These are phyloP conservation scores for Cydonia oblonga DNA, from an alignment of 331 rosid species.

Conservation along the genomic window DNA sequence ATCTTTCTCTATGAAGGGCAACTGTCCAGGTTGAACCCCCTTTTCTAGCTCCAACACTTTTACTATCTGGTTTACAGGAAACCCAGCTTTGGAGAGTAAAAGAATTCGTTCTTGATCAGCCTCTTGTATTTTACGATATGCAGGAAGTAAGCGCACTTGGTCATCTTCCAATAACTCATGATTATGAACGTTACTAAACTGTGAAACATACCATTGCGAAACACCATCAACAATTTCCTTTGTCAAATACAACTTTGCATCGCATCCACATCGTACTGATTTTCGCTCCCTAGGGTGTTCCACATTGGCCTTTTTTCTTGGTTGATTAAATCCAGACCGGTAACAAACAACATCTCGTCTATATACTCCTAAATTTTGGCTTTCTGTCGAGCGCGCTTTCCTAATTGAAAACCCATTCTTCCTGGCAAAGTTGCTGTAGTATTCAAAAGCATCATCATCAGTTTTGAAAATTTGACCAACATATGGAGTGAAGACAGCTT, in stretches of 20 bases:
- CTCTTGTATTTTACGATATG: conserved; percentile 54
- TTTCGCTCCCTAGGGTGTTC: conserved; percentile 65
- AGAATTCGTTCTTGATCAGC: conserved; percentile 54
- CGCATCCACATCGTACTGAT: conserved; percentile 68
- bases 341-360: conserved; percentile 63
- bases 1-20: conserved; percentile 67
- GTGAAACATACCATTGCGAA: conserved; percentile 55
- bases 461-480: conserved; percentile 59
- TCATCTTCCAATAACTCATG: conserved; percentile 67
- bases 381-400: conserved; percentile 60
- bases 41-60: conserved; percentile 54
- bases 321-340: conserved; percentile 60
- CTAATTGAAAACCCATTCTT: conserved; percentile 62
- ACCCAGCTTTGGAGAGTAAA: conserved; percentile 60
- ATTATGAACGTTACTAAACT: conserved; percentile 60
- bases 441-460: conserved; percentile 57
- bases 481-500: conserved; percentile 54
- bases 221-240: conserved; percentile 50
- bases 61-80: conserved; percentile 54
- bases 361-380: conserved; percentile 53
- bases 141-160: conserved; percentile 66
- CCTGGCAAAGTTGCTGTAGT: conserved; percentile 53
- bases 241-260: conserved; percentile 56
- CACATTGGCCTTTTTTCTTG: conserved; percentile 54
- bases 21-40: conserved; percentile 54